Percentiles rank a stretch among this genome's conserved stretches.
These are phyloP conservation scores for Acanthochlamys bracteata DNA, from an alignment of 106 monocot genomes.

Conservation along the genomic window DNA sequence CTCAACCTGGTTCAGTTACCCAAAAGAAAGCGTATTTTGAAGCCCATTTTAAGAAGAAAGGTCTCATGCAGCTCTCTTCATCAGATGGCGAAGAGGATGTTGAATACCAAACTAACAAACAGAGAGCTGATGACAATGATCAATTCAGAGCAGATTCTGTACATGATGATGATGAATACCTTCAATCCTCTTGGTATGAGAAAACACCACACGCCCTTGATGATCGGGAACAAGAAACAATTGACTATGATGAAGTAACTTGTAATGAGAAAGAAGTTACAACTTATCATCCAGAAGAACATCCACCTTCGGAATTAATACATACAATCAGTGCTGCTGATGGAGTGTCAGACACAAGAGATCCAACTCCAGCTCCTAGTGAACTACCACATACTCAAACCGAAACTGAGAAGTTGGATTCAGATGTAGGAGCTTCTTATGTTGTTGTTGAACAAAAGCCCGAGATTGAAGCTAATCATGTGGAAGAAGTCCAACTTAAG, in stretches of 20 bases:
- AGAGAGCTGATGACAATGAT: slow-evolving; percentile 6
- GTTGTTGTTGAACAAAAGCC: slow-evolving; percentile 17
- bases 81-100: slow-evolving; percentile 9
- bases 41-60: slow-evolving; percentile 80
- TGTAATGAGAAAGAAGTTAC: slow-evolving; percentile 9
- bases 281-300: slow-evolving; percentile 18
- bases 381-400: slow-evolving; percentile 9
- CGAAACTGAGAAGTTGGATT: background rate
- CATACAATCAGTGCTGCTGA: background rate
- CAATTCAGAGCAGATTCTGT: slow-evolving; percentile 14
- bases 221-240: slow-evolving; percentile 22
- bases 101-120: slow-evolving; percentile 21
- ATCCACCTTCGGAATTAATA: slow-evolving; percentile 1
- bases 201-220: slow-evolving; percentile 18
- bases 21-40: slow-evolving; percentile 84
- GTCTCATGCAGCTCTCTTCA: slow-evolving; percentile 26
- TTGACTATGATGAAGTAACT: slow-evolving; percentile 17
- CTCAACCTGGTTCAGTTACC: slow-evolving; percentile 75
- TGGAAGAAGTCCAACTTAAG: background rate
- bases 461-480: slow-evolving; percentile 1
- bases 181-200: slow-evolving; percentile 30
- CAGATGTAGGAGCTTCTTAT: slow-evolving; percentile 6
- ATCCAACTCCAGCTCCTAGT: slow-evolving; percentile 5
- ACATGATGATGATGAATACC: slow-evolving; percentile 9
- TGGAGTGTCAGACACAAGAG: slow-evolving; percentile 4